Conservation (phyloP, 805 yeast species). For the Trichomonascus vanleenenianus region DNA sequence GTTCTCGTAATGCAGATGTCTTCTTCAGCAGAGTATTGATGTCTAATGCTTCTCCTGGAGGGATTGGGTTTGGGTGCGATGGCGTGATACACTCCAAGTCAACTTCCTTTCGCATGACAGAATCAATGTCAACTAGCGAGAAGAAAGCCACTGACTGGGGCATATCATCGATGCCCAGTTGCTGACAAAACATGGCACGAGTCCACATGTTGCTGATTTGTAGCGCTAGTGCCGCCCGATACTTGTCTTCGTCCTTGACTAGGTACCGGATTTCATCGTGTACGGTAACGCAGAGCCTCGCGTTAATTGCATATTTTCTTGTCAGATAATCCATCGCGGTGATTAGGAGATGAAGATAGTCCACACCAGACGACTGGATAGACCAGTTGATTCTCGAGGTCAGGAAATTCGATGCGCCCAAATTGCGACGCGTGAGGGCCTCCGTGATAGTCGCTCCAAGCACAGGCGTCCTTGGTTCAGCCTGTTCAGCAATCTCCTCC, state of each 20-base stretch:
- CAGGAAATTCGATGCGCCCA: slow-evolving; percentile 53
- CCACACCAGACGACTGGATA: slow-evolving; percentile 96
- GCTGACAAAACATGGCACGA: slow-evolving; percentile 89
- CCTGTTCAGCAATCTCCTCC: slow-evolving; percentile 79
- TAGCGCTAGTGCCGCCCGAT: slow-evolving; percentile 69
- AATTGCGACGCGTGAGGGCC: slow-evolving; percentile 61
- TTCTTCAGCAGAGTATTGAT: slow-evolving; percentile 42
- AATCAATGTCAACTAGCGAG: slow-evolving; percentile 87
- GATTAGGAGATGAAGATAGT: slow-evolving; percentile 77
- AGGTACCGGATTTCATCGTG: slow-evolving; percentile 91
- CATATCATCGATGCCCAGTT: slow-evolving; percentile 76
- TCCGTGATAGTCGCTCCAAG: slow-evolving; percentile 89
- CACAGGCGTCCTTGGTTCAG: slow-evolving; percentile 80
- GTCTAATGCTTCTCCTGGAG: slow-evolving; percentile 71
- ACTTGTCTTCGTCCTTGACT: slow-evolving; percentile 64
- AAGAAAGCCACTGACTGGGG: slow-evolving; percentile 97
- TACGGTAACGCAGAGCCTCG: slow-evolving; percentile 77
- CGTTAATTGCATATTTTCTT: slow-evolving; percentile 55
- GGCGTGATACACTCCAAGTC: slow-evolving; percentile 87
- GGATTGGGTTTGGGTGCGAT: slow-evolving; percentile 61
- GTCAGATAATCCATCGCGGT: slow-evolving; percentile 81
- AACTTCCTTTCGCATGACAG: slow-evolving; percentile 87
- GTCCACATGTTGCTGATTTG: slow-evolving; percentile 95
- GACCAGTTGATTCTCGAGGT: slow-evolving; percentile 97
- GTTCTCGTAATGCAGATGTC: slow-evolving; percentile 18